Base-by-base conservation (phyloP, 768 basidiomycete species). In the Sarcodon sp. region DNA sequence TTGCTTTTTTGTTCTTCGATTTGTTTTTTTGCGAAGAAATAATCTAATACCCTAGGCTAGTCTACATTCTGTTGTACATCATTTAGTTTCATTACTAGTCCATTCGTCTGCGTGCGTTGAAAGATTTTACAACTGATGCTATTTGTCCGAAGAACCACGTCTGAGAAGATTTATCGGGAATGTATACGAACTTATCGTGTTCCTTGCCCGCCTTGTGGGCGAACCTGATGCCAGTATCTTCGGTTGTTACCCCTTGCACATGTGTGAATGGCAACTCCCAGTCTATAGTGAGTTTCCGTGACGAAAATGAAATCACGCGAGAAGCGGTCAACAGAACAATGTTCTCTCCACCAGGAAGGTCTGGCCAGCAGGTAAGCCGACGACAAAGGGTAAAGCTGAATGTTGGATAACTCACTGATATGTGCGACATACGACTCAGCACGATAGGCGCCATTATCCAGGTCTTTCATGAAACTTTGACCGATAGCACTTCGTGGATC, bases 401-500 rank as follows among this genome's bases (percentile, higher is more conserved):
- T 27, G 3, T 27, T 39, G 21, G 31, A 21, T 13, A 35, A 57
- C 80, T 59, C 60, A 91, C 89, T 81, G 51, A 94, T 82, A 57
- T 98, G 94, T 4, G 93, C 94, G 45, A 97, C 83, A 59, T 97
- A 97, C 31, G 67, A 67, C 58, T 97, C 92, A 51, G 74, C 69
- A 50, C 89, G 78, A 63, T 84, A 98, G 12, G 78, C 72, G 8
- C 94, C 96, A 50, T 88, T 80, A 54, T 92, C 89, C 12, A 98
- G 64, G 59, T 97, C 94, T 65, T 80, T 88, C 74, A 98, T 83
- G 94, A 96, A 98, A 56, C 84, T 89, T 64, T 98, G 96, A 6
- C 96, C 96, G 7, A 87, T 66, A 0, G 93, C 89, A 61, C 96
- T 93, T 6, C 92, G 82, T 34, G 77, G 75, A 44, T 87, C 87